Evolutionary conservation across 176 grass and related monocot species (phyloP), one percentile per base, ranked within the genome.

Genomic region (Olyra latifolia): DNA sequence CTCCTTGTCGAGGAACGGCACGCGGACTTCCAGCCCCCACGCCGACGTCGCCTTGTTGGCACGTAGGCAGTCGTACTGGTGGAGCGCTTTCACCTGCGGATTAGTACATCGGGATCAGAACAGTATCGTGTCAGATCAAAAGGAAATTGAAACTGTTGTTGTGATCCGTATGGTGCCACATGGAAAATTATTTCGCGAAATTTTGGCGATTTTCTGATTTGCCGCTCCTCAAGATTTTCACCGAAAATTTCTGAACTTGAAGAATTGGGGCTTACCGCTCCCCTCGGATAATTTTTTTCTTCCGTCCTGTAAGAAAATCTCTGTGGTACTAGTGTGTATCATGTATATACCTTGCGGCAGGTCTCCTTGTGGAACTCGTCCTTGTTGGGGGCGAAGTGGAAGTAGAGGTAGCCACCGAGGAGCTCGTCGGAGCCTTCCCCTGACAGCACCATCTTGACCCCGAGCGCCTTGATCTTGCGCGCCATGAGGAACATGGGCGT

Each of bases 401-500:
- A 99, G 84, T 99, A 99, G 62, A 99, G 78, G 71, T 99, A 99
- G 20, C 97, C 97, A 10, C 97, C 97, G 1, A 99, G 94, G 8
- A 96, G 90, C 86, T 99, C 97, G 44, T 99, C 97, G 8, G 97
- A 91, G 1, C 97, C 97, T 77, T 99, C 97, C 0, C 97, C 97
- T 0, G 97, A 99, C 70, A 99, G 86, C 79, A 99, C 97, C 97
- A 99, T 99, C 89, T 93, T 99, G 7, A 99, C 93, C 7, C 93
- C 97, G 8, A 99, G 88, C 23, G 92, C 83, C 85, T 99, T 99
- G 81, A 99, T 99, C 79, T 99, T 99, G 35, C 97, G 92, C 6
- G 97, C 88, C 97, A 99, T 99, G 0, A 99, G 92, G 79, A 93
- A 99, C 97, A 99, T 99, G 16, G 97, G 97, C 38, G 93, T 99